phyloP scores from a whole-genome alignment of 345 rosid species.

The Salix arbutifolia region DNA sequence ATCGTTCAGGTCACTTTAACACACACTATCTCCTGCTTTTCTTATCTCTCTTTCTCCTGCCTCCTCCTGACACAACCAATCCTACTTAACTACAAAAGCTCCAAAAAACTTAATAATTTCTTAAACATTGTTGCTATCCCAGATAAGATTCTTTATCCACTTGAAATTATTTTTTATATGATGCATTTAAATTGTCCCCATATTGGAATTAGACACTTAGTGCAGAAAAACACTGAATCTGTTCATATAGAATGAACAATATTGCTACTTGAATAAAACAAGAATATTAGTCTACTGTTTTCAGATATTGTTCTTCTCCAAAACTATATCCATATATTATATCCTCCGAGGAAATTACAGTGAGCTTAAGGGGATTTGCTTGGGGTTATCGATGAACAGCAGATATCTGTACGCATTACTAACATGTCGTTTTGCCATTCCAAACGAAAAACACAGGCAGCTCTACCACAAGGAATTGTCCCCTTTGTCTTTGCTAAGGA shows the following conservation, averaged over 20 bases:
- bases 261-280: conserved; percentile 4
- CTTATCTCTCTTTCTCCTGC: conserved; percentile 2
- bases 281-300: not conserved
- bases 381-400: conserved; percentile 5
- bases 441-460: conserved; percentile 48
- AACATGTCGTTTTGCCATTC: conserved; percentile 19
- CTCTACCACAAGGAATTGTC: conserved; percentile 80
- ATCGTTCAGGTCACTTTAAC: conserved; percentile 71
- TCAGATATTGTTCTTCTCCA: not conserved
- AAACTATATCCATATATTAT: not conserved
- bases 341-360: not conserved
- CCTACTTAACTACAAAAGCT: conserved; percentile 23
- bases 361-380: not conserved
- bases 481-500: conserved; percentile 89
- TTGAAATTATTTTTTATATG: not conserved
- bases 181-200: not conserved
- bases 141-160: conserved; percentile 29
- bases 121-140: not conserved
- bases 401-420: conserved; percentile 14
- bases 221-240: conserved; percentile 23
- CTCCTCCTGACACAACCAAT: conserved; percentile 37
- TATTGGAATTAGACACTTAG: not conserved
- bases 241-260: not conserved
- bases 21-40: not conserved
- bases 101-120: not conserved